A percentile compares a stretch with the other conserved stretches of the same genome.
phyloP scores from a whole-genome alignment of 2,329 filamentous ascomycete species.

The Falciphora oryzae region DNA sequence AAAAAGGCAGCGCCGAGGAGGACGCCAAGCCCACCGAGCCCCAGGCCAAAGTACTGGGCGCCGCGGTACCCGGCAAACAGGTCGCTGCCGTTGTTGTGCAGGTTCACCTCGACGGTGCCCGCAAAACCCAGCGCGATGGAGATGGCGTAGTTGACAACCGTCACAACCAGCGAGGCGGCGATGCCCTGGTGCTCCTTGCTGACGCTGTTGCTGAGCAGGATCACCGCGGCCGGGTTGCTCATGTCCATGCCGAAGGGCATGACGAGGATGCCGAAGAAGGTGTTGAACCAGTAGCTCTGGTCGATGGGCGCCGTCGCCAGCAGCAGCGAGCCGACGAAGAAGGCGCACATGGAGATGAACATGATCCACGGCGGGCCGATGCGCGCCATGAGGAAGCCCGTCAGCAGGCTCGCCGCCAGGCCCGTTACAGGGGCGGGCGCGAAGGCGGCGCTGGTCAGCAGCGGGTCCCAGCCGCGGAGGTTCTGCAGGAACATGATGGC shows the following conservation, averaged over 20 bases:
- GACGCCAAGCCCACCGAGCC: slow-evolving; percentile 30
- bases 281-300: slow-evolving; percentile 59
- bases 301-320: slow-evolving; percentile 41
- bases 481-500: slow-evolving; percentile 31
- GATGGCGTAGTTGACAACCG: slow-evolving; percentile 64
- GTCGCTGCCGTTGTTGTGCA: slow-evolving; percentile 22
- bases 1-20: slow-evolving; percentile 26
- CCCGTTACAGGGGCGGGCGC: slow-evolving; percentile 38
- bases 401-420: slow-evolving; percentile 37
- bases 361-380: slow-evolving; percentile 36
- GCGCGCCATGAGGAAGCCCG: slow-evolving; percentile 35
- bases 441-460: slow-evolving; percentile 39
- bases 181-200: slow-evolving; percentile 40
- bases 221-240: slow-evolving; percentile 55
- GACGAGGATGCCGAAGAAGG: slow-evolving; percentile 52
- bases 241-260: slow-evolving; percentile 63
- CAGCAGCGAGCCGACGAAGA: slow-evolving; percentile 36
- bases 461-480: slow-evolving; percentile 30
- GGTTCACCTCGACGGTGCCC: slow-evolving; percentile 51
- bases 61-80: slow-evolving; percentile 30
- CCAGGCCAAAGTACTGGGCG: slow-evolving; percentile 36
- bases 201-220: slow-evolving; percentile 52
- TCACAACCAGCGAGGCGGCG: slow-evolving; percentile 51
- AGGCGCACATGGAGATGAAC: slow-evolving; percentile 36
- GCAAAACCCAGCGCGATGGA: slow-evolving; percentile 60